Evolutionary conservation across 2,329 filamentous ascomycete genomes (phyloP), one percentile per base, ranked within the genome.

Genomic region (Trichoderma aggressivum): DNA sequence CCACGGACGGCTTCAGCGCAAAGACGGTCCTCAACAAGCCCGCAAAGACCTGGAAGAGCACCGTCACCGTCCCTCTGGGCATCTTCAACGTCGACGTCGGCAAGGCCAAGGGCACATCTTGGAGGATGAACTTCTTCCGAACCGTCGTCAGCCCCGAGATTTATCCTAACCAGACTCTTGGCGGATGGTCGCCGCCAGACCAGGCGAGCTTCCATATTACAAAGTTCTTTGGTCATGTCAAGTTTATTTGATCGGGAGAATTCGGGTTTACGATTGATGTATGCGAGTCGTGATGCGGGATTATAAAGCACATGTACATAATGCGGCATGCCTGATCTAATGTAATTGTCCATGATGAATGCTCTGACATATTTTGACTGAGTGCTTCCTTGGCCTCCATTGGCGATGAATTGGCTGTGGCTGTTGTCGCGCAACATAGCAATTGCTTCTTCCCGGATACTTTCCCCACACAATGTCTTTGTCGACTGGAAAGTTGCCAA

Each of bases 71-170:
- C 50, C 85, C 85, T 0, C 77, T 86, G n/a, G 84, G 80, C 3
- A 77, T 86, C 10, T 86, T 86, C 79, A 86, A 86, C 70, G 82
- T 86, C 30, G 82, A 86, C 69, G 71, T 77, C 4, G 82, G 83
- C 53, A 71, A 76, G 73, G 83, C 82, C 2, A 76, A 78, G 72
- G 82, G 83, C 26, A 86, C 84, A 0, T 67, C 79, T 72, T 86
- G 85, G 85, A 80, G 85, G 71, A 86, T 86, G 84, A 86, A 86
- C 75, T 86, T 86, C 73, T 84, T 86, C 77, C 80, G 85, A 58
- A 86, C 84, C 3, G 76, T 85, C 34, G 83, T 82, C 5, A 79
- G 80, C 30, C 80, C 81, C 0, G 76, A 79, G 1, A 84, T 78
- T 10, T 86, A 79, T 73, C 84, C 85, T 0, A 78, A 82, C 43